phyloP scores from a whole-genome alignment of 2,329 filamentous ascomycete species.

The Arthrobotrys musiformis region DNA sequence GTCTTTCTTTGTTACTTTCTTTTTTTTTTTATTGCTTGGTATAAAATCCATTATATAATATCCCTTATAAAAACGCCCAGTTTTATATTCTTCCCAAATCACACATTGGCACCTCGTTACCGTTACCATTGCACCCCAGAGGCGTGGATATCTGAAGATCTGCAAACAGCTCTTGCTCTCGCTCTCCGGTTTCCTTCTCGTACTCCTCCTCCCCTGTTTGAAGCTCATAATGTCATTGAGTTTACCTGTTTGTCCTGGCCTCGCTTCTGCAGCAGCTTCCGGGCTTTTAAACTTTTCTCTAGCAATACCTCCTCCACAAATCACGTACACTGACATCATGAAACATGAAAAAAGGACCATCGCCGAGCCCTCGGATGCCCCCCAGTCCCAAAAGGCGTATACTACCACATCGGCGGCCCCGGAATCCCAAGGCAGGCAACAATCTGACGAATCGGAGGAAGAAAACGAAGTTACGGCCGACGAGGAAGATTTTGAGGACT shows the following conservation, averaged over 20 bases:
- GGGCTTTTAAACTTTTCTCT: conserved; percentile 27
- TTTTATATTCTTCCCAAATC: background rate
- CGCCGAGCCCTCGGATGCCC: conserved; percentile 64
- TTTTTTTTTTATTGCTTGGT: background rate
- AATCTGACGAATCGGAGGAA: conserved; percentile 80
- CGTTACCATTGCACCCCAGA: background rate
- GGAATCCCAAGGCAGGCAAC: conserved; percentile 72
- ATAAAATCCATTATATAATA: background rate
- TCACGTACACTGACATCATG: conserved; percentile 41
- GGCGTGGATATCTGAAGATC: conserved; percentile 15
- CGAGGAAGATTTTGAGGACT: conserved; percentile 98
- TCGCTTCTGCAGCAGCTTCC: conserved; percentile 36
- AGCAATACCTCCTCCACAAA: conserved; percentile 6
- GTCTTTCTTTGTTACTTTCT: background rate
- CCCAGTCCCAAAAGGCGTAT: conserved; percentile 65
- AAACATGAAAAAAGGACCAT: conserved; percentile 51
- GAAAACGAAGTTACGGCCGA: conserved; percentile 91
- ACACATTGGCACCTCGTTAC: background rate
- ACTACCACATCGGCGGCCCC: conserved; percentile 63
- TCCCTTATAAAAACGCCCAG: conserved; percentile 17
- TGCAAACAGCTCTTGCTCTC: conserved; percentile 14
- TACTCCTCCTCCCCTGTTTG: background rate
- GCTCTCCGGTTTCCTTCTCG: conserved; percentile 12
- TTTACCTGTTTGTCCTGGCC: conserved; percentile 17
- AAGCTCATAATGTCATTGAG: conserved; percentile 15